Percentiles rank a stretch among this genome's conserved stretches.
Conservation (phyloP, 495 filamentous ascomycete species). For the Lasiosphaeris hirsuta region DNA sequence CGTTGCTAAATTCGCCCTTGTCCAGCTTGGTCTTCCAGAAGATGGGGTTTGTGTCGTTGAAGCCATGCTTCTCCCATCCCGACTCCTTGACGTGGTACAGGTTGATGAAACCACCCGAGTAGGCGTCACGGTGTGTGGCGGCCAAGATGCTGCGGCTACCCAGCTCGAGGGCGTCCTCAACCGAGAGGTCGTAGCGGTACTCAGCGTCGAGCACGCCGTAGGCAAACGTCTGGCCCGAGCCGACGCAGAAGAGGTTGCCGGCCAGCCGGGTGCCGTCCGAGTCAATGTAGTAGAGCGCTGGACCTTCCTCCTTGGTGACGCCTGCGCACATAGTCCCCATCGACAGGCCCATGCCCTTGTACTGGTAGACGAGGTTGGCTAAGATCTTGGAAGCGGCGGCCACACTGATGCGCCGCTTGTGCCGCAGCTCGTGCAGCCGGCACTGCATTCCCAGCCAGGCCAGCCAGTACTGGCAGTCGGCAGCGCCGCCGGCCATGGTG, state of each 20-base stretch:
- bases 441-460: constrained; percentile 98
- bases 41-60: constrained; percentile 90
- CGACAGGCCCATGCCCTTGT: constrained; percentile 95
- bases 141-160: constrained; percentile 89
- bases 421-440: constrained; percentile 96
- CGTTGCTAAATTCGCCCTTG: constrained; percentile 97
- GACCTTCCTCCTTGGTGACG: constrained; percentile 93
- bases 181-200: constrained; percentile 82
- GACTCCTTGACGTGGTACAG: constrained; percentile 97
- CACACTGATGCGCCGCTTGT: constrained; percentile 97
- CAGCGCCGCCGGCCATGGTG: constrained; percentile 98
- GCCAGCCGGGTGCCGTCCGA: constrained; percentile 90
- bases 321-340: constrained; percentile 99
- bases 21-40: constrained; percentile 99
- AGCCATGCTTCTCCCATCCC: constrained; percentile 97
- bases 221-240: constrained; percentile 95
- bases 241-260: constrained; percentile 97
- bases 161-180: constrained; percentile 84
- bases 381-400: constrained; percentile 98
- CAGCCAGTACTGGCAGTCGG: constrained; percentile 99
- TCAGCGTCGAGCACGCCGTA: constrained; percentile 96
- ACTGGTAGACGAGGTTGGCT: constrained; percentile 93
- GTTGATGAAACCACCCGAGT: constrained; percentile 98
- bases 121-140: constrained; percentile 96
- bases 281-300: constrained; percentile 98